Conservation (phyloP, 2,329 filamentous ascomycete genomes). For the Thielaviopsis ethacetica region DNA sequence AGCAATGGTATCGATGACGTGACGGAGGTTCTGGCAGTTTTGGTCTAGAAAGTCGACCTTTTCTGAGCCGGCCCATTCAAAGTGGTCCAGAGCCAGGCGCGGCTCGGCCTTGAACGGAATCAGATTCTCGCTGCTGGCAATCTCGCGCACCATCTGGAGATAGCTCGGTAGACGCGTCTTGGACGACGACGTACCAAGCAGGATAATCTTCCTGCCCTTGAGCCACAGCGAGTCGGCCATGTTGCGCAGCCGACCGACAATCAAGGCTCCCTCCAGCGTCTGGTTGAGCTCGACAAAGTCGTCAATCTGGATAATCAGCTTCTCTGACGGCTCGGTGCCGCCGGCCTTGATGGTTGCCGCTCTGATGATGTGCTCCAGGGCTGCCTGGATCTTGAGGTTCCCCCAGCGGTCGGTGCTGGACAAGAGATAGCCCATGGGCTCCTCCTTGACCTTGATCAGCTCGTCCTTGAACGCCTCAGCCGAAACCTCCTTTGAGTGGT, state of each 20-base stretch:
- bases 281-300: constrained; percentile 66
- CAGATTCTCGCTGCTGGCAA: constrained; percentile 26
- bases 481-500: constrained; percentile 4
- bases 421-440: constrained; percentile 17
- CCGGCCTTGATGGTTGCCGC: constrained; percentile 25
- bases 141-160: constrained; percentile 22
- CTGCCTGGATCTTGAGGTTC: constrained; percentile 41
- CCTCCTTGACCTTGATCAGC: constrained; percentile 26
- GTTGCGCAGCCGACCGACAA: constrained; percentile 54
- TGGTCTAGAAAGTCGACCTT: constrained; percentile 10
- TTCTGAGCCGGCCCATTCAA: constrained; percentile 11
- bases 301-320: constrained; percentile 59
- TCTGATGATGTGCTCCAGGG: constrained; percentile 39
- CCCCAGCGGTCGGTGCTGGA: constrained; percentile 37
- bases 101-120: constrained; percentile 15
- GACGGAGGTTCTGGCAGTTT: constrained; percentile 9
- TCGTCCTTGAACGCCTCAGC: constrained; percentile 25
- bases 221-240: constrained; percentile 57
- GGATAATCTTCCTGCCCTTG: constrained; percentile 53
- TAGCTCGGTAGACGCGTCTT: constrained; percentile 31
- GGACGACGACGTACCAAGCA: constrained; percentile 61
- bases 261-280: constrained; percentile 48
- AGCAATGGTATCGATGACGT: constrained; percentile 1
- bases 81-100: constrained; percentile 8
- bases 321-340: constrained; percentile 21